Percentiles rank a stretch among this genome's conserved stretches.
phyloP scores from a whole-genome alignment of 2,329 filamentous ascomycete species.

The Colletotrichum sp. region DNA sequence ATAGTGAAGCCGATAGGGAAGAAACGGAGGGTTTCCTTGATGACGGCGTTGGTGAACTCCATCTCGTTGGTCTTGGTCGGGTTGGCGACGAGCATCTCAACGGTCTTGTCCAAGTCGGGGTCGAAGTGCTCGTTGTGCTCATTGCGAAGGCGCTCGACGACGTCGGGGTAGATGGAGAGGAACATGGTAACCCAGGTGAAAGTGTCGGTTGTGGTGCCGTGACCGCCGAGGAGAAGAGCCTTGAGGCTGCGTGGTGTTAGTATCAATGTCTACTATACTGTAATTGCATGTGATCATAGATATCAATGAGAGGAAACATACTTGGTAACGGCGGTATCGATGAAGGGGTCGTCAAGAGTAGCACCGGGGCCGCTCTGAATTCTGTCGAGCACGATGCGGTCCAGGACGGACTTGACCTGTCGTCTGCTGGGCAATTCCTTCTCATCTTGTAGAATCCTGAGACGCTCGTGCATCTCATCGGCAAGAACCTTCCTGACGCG shows the following conservation, averaged over 20 bases:
- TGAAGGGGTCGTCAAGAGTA: conserved; percentile 18
- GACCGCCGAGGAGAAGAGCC: conserved; percentile 29
- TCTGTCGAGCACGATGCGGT: conserved; percentile 27
- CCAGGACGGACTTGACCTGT: conserved; percentile 24
- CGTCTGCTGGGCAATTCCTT: conserved; percentile 20
- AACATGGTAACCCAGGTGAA: conserved; percentile 24
- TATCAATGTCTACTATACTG: too few species aligned
- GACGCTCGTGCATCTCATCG: conserved; percentile 5
- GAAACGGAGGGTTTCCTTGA: conserved; percentile 59
- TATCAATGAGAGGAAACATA: not conserved
- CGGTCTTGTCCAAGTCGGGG: conserved; percentile 32
- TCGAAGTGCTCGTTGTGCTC: conserved; percentile 30
- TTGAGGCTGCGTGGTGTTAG: conserved; percentile 24
- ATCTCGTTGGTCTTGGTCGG: conserved; percentile 52
- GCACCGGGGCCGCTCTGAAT: conserved; percentile 10
- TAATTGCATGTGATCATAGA: not conserved
- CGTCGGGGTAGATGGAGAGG: conserved; percentile 24
- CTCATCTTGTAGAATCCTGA: conserved; percentile 13
- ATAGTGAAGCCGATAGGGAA: conserved; percentile 53
- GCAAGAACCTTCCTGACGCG: conserved; percentile 4
- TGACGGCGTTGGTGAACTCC: conserved; percentile 54
- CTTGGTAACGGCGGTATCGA: conserved; percentile 24
- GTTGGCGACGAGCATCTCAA: conserved; percentile 41
- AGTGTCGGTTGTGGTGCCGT: conserved; percentile 28
- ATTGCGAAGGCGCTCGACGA: conserved; percentile 22